Evolutionary conservation across 1,139 yeast genomes (phyloP).

Genomic region (Entelexis paramagnoliae): DNA sequence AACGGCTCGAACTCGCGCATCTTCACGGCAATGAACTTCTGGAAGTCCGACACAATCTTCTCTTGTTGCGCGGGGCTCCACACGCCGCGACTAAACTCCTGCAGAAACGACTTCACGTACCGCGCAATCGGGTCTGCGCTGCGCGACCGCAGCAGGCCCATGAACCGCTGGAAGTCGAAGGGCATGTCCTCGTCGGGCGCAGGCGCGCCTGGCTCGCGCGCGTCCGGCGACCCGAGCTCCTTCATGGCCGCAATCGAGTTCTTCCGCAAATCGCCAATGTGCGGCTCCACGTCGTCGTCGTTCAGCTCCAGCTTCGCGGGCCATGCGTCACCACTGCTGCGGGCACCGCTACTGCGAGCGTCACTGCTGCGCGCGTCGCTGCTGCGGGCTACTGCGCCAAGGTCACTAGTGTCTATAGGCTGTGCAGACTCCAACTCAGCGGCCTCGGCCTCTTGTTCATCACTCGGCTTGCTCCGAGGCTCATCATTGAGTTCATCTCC

Average conservation of each 20-base stretch:
- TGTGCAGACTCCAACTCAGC: neutral
- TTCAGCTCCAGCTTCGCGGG: constrained; percentile 6
- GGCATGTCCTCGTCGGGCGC: constrained; percentile 30
- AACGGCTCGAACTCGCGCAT: constrained; percentile 65
- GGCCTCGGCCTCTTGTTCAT: neutral
- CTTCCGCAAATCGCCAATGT: constrained; percentile 15
- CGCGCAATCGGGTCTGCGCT: constrained; percentile 84
- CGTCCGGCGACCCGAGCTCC: constrained; percentile 14
- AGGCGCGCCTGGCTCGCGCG: neutral
- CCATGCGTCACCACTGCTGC: constrained; percentile 3
- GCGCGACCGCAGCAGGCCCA: constrained; percentile 58
- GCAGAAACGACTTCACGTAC: constrained; percentile 65
- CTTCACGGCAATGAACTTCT: constrained; percentile 28
- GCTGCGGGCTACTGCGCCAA: too few species aligned
- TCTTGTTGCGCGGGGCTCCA: constrained; percentile 73
- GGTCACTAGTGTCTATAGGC: too few species aligned
- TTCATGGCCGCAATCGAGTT: constrained; percentile 20
- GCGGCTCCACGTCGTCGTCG: neutral
- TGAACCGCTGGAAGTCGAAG: constrained; percentile 75
- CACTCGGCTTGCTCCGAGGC: neutral
- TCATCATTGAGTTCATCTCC: too few species aligned
- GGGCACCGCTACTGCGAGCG: neutral
- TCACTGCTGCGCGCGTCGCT: neutral
- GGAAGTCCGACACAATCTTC: constrained; percentile 44
- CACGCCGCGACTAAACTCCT: constrained; percentile 59